Conservation (phyloP, 2,329 filamentous ascomycete species). For the Clonostachys sp. region DNA sequence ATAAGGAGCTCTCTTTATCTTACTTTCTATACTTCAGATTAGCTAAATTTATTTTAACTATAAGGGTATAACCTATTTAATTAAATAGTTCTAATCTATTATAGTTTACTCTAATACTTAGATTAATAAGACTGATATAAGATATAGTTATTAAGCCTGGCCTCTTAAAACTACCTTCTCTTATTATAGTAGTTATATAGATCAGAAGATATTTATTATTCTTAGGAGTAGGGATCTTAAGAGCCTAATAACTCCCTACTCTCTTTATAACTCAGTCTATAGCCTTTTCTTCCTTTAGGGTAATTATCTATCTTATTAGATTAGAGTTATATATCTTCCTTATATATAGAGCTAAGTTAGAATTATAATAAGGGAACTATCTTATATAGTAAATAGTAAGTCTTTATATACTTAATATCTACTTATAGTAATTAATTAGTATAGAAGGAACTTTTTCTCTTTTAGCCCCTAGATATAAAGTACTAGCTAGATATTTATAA, state of each 20-base stretch:
- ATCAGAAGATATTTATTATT: neutral
- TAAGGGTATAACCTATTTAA: neutral
- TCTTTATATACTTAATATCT: neutral
- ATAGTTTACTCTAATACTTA: neutral
- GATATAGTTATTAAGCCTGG: neutral
- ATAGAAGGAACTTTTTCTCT: neutral
- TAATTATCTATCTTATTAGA: too few species aligned
- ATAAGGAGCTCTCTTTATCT: too few species aligned
- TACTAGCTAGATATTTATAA: neutral
- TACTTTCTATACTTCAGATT: neutral
- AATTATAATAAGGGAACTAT: neutral
- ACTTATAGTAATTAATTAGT: conserved; percentile 1
- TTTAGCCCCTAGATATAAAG: neutral
- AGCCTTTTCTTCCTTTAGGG: neutral
- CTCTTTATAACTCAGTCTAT: too few species aligned
- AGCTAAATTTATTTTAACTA: neutral
- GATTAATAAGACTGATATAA: too few species aligned
- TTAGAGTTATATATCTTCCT: too few species aligned
- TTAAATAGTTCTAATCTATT: neutral
- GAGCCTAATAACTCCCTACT: too few species aligned
- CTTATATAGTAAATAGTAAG: neutral
- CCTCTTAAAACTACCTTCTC: too few species aligned
- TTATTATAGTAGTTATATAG: neutral
- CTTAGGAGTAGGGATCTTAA: too few species aligned
- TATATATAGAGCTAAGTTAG: too few species aligned